Percentiles rank a stretch among this genome's conserved stretches.
These are phyloP conservation scores for Strobilomyces dryophilus DNA, from an alignment of 768 basidiomycete genomes.

Conservation along the genomic window DNA sequence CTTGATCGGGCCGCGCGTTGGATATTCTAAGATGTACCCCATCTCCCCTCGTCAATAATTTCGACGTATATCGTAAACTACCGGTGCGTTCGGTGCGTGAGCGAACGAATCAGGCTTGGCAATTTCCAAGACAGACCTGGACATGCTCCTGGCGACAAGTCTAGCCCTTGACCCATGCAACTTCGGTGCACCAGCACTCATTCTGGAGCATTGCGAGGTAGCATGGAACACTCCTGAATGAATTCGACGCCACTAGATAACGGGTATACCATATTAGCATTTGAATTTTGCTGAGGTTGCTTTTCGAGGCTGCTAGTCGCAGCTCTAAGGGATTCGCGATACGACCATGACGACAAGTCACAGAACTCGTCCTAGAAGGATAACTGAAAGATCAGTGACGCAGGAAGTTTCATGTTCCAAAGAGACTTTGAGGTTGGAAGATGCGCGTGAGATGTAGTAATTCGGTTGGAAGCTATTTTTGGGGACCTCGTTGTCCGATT, in stretches of 20 bases:
- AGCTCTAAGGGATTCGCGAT: conserved; percentile 9
- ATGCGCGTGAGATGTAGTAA: conserved; percentile 21
- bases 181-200: conserved; percentile 7
- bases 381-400: conserved; percentile 15
- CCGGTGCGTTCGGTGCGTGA: conserved; percentile 12
- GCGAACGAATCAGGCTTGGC: conserved; percentile 16
- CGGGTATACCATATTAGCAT: conserved; percentile 13
- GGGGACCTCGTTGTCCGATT: conserved; percentile 29
- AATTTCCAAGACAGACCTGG: conserved; percentile 10
- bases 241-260: conserved; percentile 28
- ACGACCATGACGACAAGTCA: conserved; percentile 23
- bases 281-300: conserved; percentile 16
- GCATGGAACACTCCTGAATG: conserved; percentile 19
- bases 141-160: not conserved
- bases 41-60: conserved; percentile 6
- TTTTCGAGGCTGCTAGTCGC: conserved; percentile 3
- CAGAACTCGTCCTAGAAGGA: conserved; percentile 16
- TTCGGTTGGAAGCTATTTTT: conserved; percentile 15
- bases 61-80: conserved; percentile 18
- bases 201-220: conserved; percentile 8
- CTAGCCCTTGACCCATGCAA: conserved; percentile 28
- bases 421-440: not conserved
- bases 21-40: conserved; percentile 18
- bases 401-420: conserved; percentile 19
- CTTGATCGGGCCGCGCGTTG: conserved; percentile 25